Base-by-base conservation (phyloP, 2,329 filamentous ascomycete genomes). In the Pseudomassariella vexata region DNA sequence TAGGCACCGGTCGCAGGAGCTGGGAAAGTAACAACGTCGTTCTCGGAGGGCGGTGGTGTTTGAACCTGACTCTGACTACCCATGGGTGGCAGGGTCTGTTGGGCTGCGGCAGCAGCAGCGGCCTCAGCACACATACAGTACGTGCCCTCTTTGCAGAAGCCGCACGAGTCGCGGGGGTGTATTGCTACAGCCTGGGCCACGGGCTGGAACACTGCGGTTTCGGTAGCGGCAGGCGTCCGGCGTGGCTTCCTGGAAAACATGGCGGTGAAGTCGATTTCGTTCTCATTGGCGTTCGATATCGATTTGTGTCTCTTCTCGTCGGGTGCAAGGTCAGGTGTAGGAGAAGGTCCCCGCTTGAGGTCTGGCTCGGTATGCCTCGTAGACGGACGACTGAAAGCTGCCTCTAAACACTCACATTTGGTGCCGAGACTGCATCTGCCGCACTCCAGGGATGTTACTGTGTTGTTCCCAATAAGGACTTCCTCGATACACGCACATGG, bases 131-230 rank as follows among this genome's bases (percentile, higher is more conserved):
- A 92, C 43, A 88, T 78, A 50, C 85, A 92, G 46, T 85, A 85
- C 1, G 82, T 88, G 5, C 83, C 84, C 38, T 89, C 83, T 40
- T 81, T 76, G 58, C 85, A 92, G 60, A 92, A 92, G 6, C 85
- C 85, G 53, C 85, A 92, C 14, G 76, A 73, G 46, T 90, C 85
- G 40, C 76, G 71, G 5, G 72, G 65, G 9, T 65, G 60, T 24
- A 70, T 56, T 10, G 49, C 42, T 4, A 36, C 27, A 14, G 41
- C 15, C 35, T 46, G 47, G 19, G 39, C 36, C 3, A 62, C 50
- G 12, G 62, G 53, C 8, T 54, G 53, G 36, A 45, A 50, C 36
- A 44, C 30, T 20, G 39, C 25, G 47, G 33, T 27, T 45, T 34
- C 27, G 58, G 41, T 29, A 59, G 63, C n/a, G 57, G 50, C 14